phyloP scores from a whole-genome alignment of 495 filamentous ascomycete species.

The Talaromyces nanjingensis region DNA sequence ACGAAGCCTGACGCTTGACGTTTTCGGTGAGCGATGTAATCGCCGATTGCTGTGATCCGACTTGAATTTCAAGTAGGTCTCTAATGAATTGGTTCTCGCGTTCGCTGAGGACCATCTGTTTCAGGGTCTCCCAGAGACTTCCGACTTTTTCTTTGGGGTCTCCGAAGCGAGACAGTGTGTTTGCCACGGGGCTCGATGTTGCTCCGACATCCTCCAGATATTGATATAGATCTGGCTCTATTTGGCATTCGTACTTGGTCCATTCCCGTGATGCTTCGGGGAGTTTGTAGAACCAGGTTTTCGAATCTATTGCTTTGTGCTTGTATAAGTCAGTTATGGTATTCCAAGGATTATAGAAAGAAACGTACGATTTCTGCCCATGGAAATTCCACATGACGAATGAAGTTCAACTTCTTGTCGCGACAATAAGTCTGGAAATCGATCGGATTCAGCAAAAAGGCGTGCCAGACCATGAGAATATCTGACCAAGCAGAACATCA shows the following conservation, averaged over 20 bases:
- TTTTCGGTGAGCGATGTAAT: slow-evolving; percentile 5
- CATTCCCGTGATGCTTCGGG: not conserved
- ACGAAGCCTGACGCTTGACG: slow-evolving; percentile 17
- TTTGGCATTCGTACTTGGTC: not conserved
- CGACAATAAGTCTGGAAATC: slow-evolving; percentile 11
- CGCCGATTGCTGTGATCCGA: not conserved
- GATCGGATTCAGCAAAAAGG: slow-evolving; percentile 16
- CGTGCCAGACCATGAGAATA: slow-evolving; percentile 21
- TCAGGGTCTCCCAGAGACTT: slow-evolving; percentile 1
- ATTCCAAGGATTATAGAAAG: not conserved
- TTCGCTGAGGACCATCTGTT: not conserved
- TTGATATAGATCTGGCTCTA: slow-evolving; percentile 4
- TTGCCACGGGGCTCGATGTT: not conserved
- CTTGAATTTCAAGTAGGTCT: not conserved
- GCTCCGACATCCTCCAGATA: not conserved
- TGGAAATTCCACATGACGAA: slow-evolving; percentile 13
- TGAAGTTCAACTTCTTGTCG: not conserved
- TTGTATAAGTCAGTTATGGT: not conserved
- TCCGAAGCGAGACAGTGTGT: not conserved
- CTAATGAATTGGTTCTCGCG: not conserved
- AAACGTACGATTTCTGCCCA: slow-evolving; percentile 19
- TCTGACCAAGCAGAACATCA: slow-evolving; percentile 9
- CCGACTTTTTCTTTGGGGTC: not conserved
- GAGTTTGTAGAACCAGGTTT: not conserved
- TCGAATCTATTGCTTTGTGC: slow-evolving; percentile 1